Evolutionary conservation across 805 yeast genomes (phyloP).

Genomic region (Priceomyces castillae): DNA sequence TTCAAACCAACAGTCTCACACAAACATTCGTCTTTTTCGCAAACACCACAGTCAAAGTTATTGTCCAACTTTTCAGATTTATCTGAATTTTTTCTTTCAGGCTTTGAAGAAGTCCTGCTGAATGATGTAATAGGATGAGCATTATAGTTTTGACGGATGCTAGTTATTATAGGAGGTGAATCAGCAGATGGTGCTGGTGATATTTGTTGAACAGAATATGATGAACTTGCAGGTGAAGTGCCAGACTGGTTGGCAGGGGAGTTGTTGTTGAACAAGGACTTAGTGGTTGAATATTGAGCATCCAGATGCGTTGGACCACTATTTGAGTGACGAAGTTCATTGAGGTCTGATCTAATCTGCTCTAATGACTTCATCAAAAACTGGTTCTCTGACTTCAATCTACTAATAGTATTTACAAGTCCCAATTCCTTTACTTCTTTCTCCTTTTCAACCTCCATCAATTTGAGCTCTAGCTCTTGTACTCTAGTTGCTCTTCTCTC

Average conservation of each 20-base stretch:
- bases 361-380: constrained; percentile 41
- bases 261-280: constrained; percentile 5
- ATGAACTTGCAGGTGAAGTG: constrained; percentile 28
- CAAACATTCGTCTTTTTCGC: constrained; percentile 64
- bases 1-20: constrained; percentile 56
- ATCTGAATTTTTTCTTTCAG: constrained; percentile 8
- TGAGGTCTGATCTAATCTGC: constrained; percentile 36
- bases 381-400: constrained; percentile 45
- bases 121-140: constrained; percentile 12
- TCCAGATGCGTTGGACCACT: not conserved
- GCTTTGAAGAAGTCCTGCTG: constrained; percentile 12
- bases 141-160: not conserved
- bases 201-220: constrained; percentile 44
- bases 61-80: constrained; percentile 6
- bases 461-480: constrained; percentile 69
- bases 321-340: constrained; percentile 15
- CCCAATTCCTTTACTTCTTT: constrained; percentile 58
- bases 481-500: constrained; percentile 83
- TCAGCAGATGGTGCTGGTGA: constrained; percentile 54
- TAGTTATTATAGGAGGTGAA: constrained; percentile 36
- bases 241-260: constrained; percentile 16
- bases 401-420: constrained; percentile 49
- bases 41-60: constrained; percentile 59
- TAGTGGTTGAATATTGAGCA: constrained; percentile 1
- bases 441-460: constrained; percentile 65